Percentiles rank a stretch among this genome's conserved stretches.
Conservation (phyloP, 768 basidiomycete genomes). For the Sarcodon aspratus region DNA sequence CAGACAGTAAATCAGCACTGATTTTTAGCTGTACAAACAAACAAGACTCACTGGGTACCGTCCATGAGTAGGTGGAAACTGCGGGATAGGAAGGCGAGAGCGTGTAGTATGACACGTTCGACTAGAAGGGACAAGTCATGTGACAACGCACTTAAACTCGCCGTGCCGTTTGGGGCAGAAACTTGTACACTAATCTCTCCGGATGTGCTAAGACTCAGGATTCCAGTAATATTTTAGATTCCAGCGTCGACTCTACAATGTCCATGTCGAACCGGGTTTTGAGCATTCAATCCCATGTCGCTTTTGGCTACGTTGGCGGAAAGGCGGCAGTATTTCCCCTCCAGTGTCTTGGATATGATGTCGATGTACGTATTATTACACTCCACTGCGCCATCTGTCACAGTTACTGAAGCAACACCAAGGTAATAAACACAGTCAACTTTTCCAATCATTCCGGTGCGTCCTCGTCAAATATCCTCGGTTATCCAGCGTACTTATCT, state of each 20-base stretch:
- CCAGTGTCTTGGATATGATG: slow-evolving; percentile 87
- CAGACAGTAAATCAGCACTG: slow-evolving; percentile 5
- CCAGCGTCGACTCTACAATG: not conserved
- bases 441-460: slow-evolving; percentile 90
- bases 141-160: not conserved
- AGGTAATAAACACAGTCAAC: slow-evolving; percentile 88
- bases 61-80: not conserved
- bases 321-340: slow-evolving; percentile 71
- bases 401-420: slow-evolving; percentile 3
- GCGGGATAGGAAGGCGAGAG: not conserved
- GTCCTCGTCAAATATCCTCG: slow-evolving; percentile 5
- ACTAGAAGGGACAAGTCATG: not conserved
- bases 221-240: too few species aligned
- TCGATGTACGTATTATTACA: slow-evolving; percentile 57
- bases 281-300: slow-evolving; percentile 89
- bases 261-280: slow-evolving; percentile 46
- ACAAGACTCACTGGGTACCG: not conserved
- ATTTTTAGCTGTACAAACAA: not conserved
- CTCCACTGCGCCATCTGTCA: not conserved
- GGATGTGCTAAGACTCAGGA: too few species aligned
- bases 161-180: not conserved
- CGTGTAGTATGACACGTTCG: not conserved
- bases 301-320: slow-evolving; percentile 87
- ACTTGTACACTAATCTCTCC: too few species aligned
- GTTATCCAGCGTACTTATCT: not conserved